Evolutionary conservation across 371 early-diverging fungal species (phyloP).

Genomic region (Homolaphlyctis polyrhiza): DNA sequence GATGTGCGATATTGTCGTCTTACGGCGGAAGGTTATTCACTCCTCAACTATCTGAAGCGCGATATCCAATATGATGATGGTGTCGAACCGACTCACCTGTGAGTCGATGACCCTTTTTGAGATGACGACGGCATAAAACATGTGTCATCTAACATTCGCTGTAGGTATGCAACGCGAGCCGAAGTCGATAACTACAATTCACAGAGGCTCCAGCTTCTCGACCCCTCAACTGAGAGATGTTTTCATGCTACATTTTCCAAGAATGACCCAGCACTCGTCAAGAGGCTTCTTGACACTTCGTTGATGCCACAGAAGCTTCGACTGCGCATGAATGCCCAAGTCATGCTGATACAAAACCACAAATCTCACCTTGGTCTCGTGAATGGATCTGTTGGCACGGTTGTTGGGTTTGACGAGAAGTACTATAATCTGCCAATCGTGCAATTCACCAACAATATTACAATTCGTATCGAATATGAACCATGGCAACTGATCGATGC

Average conservation of each 20-base stretch:
- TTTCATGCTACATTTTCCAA: constrained; percentile 6
- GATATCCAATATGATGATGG: constrained; percentile 33
- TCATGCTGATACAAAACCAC: constrained; percentile 83
- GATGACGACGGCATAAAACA: background rate
- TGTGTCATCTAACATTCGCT: no score
- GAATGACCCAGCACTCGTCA: constrained; percentile 6
- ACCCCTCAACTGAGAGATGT: no score
- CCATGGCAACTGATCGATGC: no score
- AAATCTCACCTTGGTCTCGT: constrained; percentile 47
- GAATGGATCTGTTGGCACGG: constrained; percentile 79
- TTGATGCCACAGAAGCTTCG: constrained; percentile 41
- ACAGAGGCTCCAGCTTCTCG: constrained; percentile 45
- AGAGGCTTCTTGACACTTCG: constrained; percentile 21
- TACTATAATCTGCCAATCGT: no score
- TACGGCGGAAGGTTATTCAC: no score
- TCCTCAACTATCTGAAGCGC: constrained; percentile 49
- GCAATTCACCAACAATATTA: no score
- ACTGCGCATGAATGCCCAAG: constrained; percentile 72
- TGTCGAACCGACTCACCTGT: constrained; percentile 75
- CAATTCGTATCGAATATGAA: no score
- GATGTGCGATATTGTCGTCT: constrained; percentile 45
- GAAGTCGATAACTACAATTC: constrained; percentile 72
- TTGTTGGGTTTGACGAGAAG: constrained; percentile 40
- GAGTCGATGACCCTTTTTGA: constrained; percentile 20
- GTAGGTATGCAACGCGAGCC: constrained; percentile 48